Base-by-base conservation (phyloP, 345 rosid genomes). In the Fremontodendron californicum region DNA sequence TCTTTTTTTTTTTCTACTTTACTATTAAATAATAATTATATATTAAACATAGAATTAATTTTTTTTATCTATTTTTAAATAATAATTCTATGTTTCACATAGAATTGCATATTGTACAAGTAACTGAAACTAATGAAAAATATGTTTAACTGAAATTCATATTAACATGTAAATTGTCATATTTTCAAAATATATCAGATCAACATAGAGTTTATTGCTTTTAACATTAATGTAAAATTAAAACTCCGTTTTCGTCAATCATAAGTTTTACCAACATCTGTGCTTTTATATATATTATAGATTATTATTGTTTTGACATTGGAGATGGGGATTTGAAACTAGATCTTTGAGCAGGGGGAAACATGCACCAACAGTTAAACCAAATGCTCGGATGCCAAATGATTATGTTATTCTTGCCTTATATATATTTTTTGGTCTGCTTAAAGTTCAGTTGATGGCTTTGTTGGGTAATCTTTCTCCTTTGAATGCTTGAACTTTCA, bases 401-500 rank as follows among this genome's bases (percentile, higher is more conserved):
- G 86, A 78, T 74, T 82, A 79, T 64, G 40, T 63, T 60, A 67
- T 63, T 78, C 55, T 71, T 67, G 54, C 49, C 43, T 71, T 65
- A 4, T 64, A 39, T 75, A 1, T 33, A 33, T 79, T 62, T 40
- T 27, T 21, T 40, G 52, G 7, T 69, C 25, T 29, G 23, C 74
- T 51, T 63, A 64, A 27, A 31, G 60, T 31, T 40, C 48, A 65
- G 52, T 33, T 80, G n/a, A 23, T 64, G 23, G 71, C 63, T 80
- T 75, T 40, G 65, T 25, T 70, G 39, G 74, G 37, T 73, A 72
- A 80, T 57, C 37, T 84, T 75, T 73, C 69, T 79, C 60, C 77
- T 75, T 66, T 79, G 19, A 69, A 75, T 71, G 2, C 52, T 73
- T 82, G 55, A 79, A 75, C 48, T 81, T 75, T 80, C 86, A 94